A percentile compares a stretch with the other conserved stretches of the same genome.
Conservation (phyloP, 2,329 filamentous ascomycete species). For the Rutstroemia sp. region DNA sequence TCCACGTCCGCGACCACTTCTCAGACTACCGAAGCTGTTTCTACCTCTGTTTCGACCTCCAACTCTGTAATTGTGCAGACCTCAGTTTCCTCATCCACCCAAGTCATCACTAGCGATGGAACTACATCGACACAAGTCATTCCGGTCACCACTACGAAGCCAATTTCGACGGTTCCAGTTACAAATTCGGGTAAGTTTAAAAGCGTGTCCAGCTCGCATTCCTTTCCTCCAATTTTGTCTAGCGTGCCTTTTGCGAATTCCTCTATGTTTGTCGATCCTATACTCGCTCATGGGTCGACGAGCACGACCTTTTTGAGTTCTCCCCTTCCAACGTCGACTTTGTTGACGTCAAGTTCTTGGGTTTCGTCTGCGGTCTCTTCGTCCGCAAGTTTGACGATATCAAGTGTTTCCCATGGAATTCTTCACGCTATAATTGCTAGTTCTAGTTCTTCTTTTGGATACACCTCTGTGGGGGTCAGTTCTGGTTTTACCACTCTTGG, state of each 20-base stretch:
- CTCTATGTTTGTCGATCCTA: background rate
- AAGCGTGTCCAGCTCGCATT: slow-evolving; percentile 13
- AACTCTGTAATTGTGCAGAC: background rate
- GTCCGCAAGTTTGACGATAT: slow-evolving; percentile 6
- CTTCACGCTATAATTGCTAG: slow-evolving; percentile 5
- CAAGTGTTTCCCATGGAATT: background rate
- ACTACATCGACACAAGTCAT: background rate
- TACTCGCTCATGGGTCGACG: slow-evolving; percentile 8
- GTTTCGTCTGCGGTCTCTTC: background rate
- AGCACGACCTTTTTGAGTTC: background rate
- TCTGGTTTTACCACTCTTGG: slow-evolving; percentile 3
- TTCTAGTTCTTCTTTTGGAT: slow-evolving; percentile 9
- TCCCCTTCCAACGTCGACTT: background rate
- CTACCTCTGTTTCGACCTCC: background rate
- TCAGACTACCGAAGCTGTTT: no score
- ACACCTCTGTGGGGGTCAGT: background rate
- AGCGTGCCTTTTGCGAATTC: slow-evolving; percentile 3
- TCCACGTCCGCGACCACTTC: no score
- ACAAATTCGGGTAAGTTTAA: slow-evolving; percentile 16
- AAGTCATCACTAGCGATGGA: background rate
- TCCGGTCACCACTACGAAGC: slow-evolving; percentile 4
- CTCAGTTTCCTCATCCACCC: background rate
- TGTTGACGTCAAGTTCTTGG: background rate
- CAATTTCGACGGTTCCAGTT: slow-evolving; percentile 9
- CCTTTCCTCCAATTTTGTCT: slow-evolving; percentile 12